Conservation (phyloP, 2,329 filamentous ascomycete genomes). For the Arthrobotrys megalospora region DNA sequence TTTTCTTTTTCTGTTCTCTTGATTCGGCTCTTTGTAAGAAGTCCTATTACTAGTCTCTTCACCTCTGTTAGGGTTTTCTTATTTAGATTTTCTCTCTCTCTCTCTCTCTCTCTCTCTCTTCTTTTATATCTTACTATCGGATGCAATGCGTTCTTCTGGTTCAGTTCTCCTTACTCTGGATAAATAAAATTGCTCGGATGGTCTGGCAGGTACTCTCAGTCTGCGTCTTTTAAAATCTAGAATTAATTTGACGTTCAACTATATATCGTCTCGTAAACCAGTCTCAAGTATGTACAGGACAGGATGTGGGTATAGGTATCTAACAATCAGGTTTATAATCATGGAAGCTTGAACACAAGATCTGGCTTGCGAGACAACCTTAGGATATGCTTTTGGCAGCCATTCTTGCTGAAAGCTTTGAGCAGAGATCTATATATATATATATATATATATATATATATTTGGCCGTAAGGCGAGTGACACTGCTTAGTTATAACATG, state of each 20-base stretch:
- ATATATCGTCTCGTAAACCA: too few species aligned
- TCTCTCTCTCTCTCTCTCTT: background rate
- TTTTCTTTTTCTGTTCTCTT: background rate
- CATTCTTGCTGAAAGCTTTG: too few species aligned
- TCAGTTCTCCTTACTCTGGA: background rate
- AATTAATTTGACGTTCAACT: background rate
- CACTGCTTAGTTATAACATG: too few species aligned
- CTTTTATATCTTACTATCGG: background rate
- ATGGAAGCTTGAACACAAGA: too few species aligned
- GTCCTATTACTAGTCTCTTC: constrained; percentile 17
- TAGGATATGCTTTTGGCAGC: too few species aligned
- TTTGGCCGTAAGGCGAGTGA: too few species aligned
- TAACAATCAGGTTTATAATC: too few species aligned
- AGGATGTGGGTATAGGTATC: too few species aligned
- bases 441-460: too few species aligned
- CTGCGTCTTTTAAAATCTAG: background rate
- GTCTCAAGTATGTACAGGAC: too few species aligned
- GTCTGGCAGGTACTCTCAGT: background rate
- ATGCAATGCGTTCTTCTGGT: background rate
- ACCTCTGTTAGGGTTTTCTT: background rate
- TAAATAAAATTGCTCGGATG: background rate
- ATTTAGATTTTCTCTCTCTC: constrained; percentile 4
- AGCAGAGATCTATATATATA: too few species aligned
- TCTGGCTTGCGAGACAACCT: too few species aligned
- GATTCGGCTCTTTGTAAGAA: constrained; percentile 21